Percentiles rank a stretch among this genome's conserved stretches.
Evolutionary conservation across 2,329 filamentous ascomycete genomes (phyloP).

Genomic region (Colletotrichum sp.): DNA sequence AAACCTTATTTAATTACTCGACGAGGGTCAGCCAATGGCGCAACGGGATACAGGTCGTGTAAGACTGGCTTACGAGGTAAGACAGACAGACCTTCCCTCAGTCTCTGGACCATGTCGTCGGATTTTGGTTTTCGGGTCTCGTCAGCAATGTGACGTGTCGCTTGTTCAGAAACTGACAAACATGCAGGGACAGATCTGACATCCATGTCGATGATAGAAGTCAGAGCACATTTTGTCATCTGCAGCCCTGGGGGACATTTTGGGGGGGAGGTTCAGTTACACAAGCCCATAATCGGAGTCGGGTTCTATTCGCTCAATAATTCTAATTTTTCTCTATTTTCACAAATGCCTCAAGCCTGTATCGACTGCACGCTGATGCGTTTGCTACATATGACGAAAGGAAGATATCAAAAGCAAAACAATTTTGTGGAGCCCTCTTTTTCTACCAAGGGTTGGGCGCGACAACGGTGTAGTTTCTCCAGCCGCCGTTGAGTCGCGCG

Average conservation of each 20-base stretch:
- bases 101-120: background rate
- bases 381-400: background rate
- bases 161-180: background rate
- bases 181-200: background rate
- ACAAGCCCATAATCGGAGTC: background rate
- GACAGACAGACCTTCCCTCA: background rate
- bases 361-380: background rate
- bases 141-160: background rate
- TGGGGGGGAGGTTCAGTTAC: background rate
- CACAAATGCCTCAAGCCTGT: background rate
- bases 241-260: background rate
- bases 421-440: background rate
- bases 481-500: conserved; percentile 18
- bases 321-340: background rate
- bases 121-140: background rate
- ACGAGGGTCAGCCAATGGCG: background rate
- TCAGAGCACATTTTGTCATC: background rate
- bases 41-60: background rate
- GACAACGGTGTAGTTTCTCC: conserved; percentile 26
- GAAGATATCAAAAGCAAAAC: background rate
- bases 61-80: background rate
- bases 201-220: background rate
- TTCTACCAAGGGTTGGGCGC: background rate
- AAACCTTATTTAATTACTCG: background rate
- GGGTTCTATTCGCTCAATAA: background rate